Base-by-base conservation (phyloP, 306 rosid species). In the Vigna nakashimae region DNA sequence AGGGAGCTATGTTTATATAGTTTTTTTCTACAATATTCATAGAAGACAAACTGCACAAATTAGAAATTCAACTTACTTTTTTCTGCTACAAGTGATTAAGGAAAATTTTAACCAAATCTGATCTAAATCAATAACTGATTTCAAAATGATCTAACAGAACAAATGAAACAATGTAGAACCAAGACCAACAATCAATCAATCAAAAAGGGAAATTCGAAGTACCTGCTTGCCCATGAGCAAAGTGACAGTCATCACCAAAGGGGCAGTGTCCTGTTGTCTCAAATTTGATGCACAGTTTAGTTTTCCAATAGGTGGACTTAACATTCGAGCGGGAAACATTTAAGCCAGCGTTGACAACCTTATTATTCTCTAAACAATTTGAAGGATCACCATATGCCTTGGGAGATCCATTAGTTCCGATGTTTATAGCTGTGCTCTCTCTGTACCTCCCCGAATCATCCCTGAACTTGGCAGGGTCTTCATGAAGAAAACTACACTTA, bases 151-250 rank as follows among this genome's bases (percentile, higher is more conserved):
- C 18, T 24, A 73, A 73, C 64, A 56, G 18, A 79, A 75, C 78
- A 65, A 80, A 71, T 6, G 36, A 74, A 6, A 56, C 17, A 40
- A 18, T n/a, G 30, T 11, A 56, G 10, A 60, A 69, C 15, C 34
- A 76, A 51, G 62, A 75, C 53, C 53, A 69, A 42, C 9, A 63
- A 24, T 60, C 20, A 48, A 51, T 51, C 32, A 48, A 51, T 51
- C 22, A 69, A 69, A 45, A 22, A 6, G 26, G 56, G 9, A 8
- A 15, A 46, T 20, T 77, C 24, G 30, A 13, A 82, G 13, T 85
- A 95, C 98, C 99, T 91, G 90, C 86, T 67, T 80, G 89, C 4
- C 99, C 99, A 82, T 96, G 99, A 38, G 98, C 97, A 84, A 91
- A 96, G 88, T 91, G 97, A 71, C 99, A 96, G 22, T 90, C 88